A percentile compares a stretch with the other conserved stretches of the same genome.
Evolutionary conservation across 2,329 filamentous ascomycete genomes (phyloP).

Genomic region (Verticillium isaacii): DNA sequence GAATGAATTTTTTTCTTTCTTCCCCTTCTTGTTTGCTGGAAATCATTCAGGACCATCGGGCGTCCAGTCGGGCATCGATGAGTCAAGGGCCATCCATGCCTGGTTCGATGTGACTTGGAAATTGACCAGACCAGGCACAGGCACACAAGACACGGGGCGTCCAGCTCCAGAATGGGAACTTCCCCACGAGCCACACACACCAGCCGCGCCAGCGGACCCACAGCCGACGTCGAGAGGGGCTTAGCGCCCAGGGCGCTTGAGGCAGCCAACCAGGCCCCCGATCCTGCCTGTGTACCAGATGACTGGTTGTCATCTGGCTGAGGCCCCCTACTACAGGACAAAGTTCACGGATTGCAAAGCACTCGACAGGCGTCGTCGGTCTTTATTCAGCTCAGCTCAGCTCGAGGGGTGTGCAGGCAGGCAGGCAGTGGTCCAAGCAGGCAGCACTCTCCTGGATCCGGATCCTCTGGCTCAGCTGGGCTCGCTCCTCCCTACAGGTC

Average conservation of each 20-base stretch:
- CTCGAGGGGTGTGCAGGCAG: neutral
- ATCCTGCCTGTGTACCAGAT: neutral
- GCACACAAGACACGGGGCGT: too few species aligned
- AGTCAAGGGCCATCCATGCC: constrained; percentile 5
- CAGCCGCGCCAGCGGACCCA: neutral
- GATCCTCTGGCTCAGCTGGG: neutral
- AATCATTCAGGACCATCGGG: constrained; percentile 2
- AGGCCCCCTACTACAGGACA: neutral
- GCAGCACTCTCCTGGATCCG: neutral
- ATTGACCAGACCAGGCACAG: neutral
- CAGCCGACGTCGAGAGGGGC: neutral
- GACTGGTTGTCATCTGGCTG: neutral
- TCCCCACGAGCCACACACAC: neutral
- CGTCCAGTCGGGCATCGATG: constrained; percentile 9
- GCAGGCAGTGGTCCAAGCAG: neutral
- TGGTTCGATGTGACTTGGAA: neutral
- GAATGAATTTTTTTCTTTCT: neutral
- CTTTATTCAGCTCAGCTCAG: neutral
- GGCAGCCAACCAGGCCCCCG: constrained; percentile 7
- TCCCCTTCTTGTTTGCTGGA: neutral
- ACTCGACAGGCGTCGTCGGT: neutral
- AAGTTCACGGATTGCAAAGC: neutral
- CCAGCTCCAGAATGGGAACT: neutral
- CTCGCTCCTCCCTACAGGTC: too few species aligned
- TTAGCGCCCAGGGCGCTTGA: constrained; percentile 5